These are phyloP conservation scores for Coemansia sp. DNA, from an alignment of 192 early-diverging fungal genomes.

Conservation along the genomic window DNA sequence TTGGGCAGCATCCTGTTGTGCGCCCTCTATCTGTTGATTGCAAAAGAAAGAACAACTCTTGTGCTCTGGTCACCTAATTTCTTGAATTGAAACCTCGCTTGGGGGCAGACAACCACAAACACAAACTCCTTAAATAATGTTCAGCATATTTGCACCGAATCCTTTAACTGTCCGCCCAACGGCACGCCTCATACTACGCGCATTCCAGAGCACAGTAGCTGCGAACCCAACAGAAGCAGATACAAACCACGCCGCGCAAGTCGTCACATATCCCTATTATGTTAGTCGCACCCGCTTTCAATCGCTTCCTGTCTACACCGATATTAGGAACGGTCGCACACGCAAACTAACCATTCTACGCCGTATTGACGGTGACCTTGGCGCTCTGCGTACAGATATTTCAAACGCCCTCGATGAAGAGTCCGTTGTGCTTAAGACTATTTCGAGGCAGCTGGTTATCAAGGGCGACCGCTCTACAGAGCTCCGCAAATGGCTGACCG, in stretches of 20 bases:
- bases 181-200: slow-evolving; percentile 4
- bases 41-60: too few relatives aligned
- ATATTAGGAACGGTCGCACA: slow-evolving; percentile 66
- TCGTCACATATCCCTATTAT: slow-evolving; percentile 56
- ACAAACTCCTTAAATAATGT: neutral
- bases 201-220: slow-evolving; percentile 38
- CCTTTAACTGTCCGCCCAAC: neutral
- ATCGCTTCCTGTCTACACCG: slow-evolving; percentile 69
- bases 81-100: too few relatives aligned
- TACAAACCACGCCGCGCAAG: neutral
- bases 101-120: neutral
- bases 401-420: slow-evolving; percentile 17
- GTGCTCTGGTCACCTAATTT: too few relatives aligned
- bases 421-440: slow-evolving; percentile 34
- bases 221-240: neutral
- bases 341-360: slow-evolving; percentile 65
- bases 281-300: slow-evolving; percentile 61
- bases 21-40: too few relatives aligned
- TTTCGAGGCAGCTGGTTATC: slow-evolving; percentile 58
- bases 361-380: slow-evolving; percentile 68
- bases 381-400: slow-evolving; percentile 46
- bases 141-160: neutral
- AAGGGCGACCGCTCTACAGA: slow-evolving; percentile 54
- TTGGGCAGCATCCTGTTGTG: too few relatives aligned
- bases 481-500: slow-evolving; percentile 57